Percentiles rank a stretch among this genome's conserved stretches.
These are phyloP conservation scores for Phytophthora litchii DNA, from an alignment of 352 stramenopile species.

Conservation along the genomic window DNA sequence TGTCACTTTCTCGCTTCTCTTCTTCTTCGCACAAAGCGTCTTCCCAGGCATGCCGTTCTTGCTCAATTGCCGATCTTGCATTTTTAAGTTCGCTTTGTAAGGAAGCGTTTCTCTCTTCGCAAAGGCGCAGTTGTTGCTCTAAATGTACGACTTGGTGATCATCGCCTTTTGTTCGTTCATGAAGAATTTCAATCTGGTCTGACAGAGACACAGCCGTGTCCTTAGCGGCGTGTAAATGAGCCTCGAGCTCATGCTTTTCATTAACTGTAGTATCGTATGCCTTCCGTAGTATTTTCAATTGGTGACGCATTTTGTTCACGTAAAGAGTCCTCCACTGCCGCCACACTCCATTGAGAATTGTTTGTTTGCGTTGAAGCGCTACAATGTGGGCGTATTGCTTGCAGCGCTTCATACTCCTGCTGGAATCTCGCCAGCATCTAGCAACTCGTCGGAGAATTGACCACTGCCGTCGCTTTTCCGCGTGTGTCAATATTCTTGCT, in stretches of 20 bases:
- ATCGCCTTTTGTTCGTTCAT: slow-evolving; percentile 33
- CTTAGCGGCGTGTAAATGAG: slow-evolving; percentile 45
- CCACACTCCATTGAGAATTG: slow-evolving; percentile 40
- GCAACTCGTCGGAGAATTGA: slow-evolving; percentile 26
- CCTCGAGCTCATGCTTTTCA: slow-evolving; percentile 54
- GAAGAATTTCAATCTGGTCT: slow-evolving; percentile 42
- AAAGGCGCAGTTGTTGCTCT: slow-evolving; percentile 38
- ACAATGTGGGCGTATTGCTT: slow-evolving; percentile 28
- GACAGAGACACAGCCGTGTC: slow-evolving; percentile 44
- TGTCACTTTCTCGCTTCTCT: slow-evolving; percentile 30
- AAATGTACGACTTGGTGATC: slow-evolving; percentile 36
- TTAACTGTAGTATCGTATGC: slow-evolving; percentile 21
- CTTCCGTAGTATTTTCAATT: slow-evolving; percentile 25
- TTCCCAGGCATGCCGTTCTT: slow-evolving; percentile 40
- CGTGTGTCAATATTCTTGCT: slow-evolving; percentile 34
- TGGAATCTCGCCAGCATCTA: slow-evolving; percentile 24
- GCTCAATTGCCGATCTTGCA: slow-evolving; percentile 20
- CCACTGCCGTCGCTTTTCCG: slow-evolving; percentile 32
- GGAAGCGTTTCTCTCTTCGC: slow-evolving; percentile 33
- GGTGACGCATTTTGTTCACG: slow-evolving; percentile 17
- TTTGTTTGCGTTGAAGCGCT: slow-evolving; percentile 17
- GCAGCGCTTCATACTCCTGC: slow-evolving; percentile 25
- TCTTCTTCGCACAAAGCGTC: slow-evolving; percentile 32
- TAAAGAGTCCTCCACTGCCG: slow-evolving; percentile 42
- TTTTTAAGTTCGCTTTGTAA: slow-evolving; percentile 31